Evolutionary conservation across 2,329 filamentous ascomycete species (phyloP).

Genomic region (Alternaria arborescens): DNA sequence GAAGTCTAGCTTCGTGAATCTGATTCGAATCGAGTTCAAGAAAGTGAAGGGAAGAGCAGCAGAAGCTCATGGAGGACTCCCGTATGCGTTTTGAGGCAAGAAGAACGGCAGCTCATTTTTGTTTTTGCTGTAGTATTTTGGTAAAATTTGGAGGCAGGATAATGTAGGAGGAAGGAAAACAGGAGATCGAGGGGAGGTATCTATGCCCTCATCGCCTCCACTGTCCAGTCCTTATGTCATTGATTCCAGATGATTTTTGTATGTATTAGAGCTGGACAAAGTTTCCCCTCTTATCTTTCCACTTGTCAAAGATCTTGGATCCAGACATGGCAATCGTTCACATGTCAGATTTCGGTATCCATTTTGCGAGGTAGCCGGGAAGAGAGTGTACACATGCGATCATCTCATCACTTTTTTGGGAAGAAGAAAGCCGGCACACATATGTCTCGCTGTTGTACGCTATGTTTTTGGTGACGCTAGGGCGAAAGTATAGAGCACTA

Average conservation of each 20-base stretch:
- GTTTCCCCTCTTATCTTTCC: not conserved
- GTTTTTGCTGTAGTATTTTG: too few relatives aligned
- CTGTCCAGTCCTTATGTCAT: not conserved
- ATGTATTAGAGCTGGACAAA: accelerated
- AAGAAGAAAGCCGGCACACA: not conserved
- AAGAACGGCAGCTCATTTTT: not conserved
- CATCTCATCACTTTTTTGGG: not conserved
- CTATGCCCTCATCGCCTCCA: accelerated
- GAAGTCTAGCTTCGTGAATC: accelerated
- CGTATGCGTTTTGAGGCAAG: not conserved
- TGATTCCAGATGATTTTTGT: accelerated
- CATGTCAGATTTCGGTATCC: too few relatives aligned
- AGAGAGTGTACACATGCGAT: not conserved
- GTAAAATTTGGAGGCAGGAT: not conserved
- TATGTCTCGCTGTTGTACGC: not conserved
- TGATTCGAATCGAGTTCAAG: not conserved
- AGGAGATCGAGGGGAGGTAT: not conserved
- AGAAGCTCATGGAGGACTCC: not conserved
- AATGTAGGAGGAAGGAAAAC: accelerated
- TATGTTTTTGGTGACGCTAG: not conserved
- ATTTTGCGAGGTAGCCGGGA: not conserved
- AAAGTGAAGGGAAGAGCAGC: accelerated
- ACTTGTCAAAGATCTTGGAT: accelerated
- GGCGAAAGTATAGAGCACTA: not conserved
- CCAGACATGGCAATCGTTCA: not conserved